Percentiles rank a stretch among this genome's conserved stretches.
phyloP scores from a whole-genome alignment of 163 green algal genomes.

The Prototheca cutis region DNA sequence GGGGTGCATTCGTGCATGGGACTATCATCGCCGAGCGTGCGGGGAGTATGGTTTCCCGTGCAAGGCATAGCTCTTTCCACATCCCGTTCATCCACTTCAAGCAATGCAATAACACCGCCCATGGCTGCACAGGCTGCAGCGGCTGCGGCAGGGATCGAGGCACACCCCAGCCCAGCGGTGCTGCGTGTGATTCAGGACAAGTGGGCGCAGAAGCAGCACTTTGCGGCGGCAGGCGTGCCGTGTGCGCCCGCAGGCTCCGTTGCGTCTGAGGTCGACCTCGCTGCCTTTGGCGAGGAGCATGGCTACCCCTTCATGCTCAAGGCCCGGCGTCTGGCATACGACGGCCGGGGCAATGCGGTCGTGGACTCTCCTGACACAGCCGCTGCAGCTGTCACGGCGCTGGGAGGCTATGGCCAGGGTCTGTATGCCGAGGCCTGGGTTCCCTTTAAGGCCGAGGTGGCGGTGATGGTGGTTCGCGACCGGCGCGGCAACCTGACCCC shows the following conservation, averaged over 20 bases:
- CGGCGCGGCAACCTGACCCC: slow-evolving; percentile 41
- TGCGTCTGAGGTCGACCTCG: slow-evolving; percentile 2
- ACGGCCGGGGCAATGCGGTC: slow-evolving; percentile 87
- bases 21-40: no score
- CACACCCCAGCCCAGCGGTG: slow-evolving; percentile 65
- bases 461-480: slow-evolving; percentile 86
- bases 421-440: slow-evolving; percentile 91
- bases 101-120: no score
- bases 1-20: no score
- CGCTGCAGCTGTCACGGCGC: slow-evolving; percentile 40
- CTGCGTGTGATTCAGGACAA: slow-evolving; percentile 90
- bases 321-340: slow-evolving; percentile 74
- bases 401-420: slow-evolving; percentile 59
- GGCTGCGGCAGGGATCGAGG: slow-evolving; percentile 45
- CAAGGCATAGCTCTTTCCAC: no score
- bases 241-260: slow-evolving; percentile 17
- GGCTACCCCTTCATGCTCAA: slow-evolving; percentile 97
- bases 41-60: no score
- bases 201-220: slow-evolving; percentile 89
- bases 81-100: no score
- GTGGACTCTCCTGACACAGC: slow-evolving; percentile 49
- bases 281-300: slow-evolving; percentile 58
- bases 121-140: slow-evolving; percentile 9
- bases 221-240: slow-evolving; percentile 57
- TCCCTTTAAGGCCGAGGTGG: slow-evolving; percentile 82